Evolutionary conservation across 176 grass and related monocot genomes (phyloP).

Genomic region (Carex pumila): DNA sequence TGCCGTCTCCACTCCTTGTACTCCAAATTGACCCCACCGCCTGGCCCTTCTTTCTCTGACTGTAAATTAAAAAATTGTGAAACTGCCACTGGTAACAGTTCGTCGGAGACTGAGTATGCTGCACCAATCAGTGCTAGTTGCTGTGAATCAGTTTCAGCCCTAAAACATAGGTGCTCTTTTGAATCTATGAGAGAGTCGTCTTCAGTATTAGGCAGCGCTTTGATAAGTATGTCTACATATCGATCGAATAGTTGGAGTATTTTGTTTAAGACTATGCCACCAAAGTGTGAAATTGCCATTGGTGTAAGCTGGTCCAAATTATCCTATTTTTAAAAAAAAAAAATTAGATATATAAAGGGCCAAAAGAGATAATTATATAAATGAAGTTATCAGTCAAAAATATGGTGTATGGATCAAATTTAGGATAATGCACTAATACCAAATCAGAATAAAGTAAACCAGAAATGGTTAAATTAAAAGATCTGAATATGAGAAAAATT

Average conservation of each 20-base stretch:
- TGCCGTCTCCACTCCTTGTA: conserved; percentile 92
- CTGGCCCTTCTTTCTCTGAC: conserved; percentile 57
- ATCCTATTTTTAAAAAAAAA: conserved; percentile 46
- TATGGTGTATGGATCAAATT: neutral
- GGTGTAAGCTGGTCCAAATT: conserved; percentile 86
- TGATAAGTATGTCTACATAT: conserved; percentile 74
- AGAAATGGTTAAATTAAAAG: neutral
- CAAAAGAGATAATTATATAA: neutral
- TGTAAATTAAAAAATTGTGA: conserved; percentile 62
- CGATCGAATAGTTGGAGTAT: conserved; percentile 78
- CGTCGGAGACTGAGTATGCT: conserved; percentile 65
- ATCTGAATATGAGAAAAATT: neutral
- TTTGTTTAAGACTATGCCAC: conserved; percentile 79
- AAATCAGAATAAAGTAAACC: neutral
- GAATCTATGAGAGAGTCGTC: conserved; percentile 69
- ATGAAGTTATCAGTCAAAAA: neutral
- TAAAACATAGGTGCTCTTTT: conserved; percentile 62
- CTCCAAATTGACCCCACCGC: conserved; percentile 54
- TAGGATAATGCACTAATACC: neutral
- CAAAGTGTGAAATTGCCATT: conserved; percentile 74
- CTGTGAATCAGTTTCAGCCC: conserved; percentile 77
- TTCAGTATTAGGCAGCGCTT: conserved; percentile 70
- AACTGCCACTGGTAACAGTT: conserved; percentile 69
- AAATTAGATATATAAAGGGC: neutral
- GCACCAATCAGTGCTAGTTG: conserved; percentile 74